These are phyloP conservation scores for Solanum verrucosum DNA, from an alignment of 257 asterid species.

Conservation along the genomic window DNA sequence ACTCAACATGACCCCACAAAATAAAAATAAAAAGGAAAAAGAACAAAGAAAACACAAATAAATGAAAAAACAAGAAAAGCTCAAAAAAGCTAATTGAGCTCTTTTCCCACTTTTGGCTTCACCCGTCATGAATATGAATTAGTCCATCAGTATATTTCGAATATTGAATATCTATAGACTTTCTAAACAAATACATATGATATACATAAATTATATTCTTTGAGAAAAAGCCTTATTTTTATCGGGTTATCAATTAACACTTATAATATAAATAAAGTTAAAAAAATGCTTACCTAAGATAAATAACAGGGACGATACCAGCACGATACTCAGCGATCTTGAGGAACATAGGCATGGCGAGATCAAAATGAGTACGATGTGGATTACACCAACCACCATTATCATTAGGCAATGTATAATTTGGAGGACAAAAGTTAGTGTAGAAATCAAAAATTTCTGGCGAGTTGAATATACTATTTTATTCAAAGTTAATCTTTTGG, in stretches of 20 bases:
- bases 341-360: slow-evolving; percentile 60
- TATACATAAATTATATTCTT: no score
- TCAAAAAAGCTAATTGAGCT: not conserved
- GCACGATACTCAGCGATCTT: slow-evolving; percentile 39
- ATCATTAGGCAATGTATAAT: slow-evolving; percentile 39
- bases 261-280: no score
- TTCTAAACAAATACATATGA: no score
- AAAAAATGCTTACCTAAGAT: slow-evolving; percentile 22
- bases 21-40: not conserved
- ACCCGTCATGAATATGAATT: not conserved
- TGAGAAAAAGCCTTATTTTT: no score
- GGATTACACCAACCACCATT: slow-evolving; percentile 74
- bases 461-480: no score
- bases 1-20: not conserved
- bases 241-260: no score
- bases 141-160: not conserved
- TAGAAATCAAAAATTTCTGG: slow-evolving; percentile 11
- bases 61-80: not conserved
- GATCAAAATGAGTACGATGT: slow-evolving; percentile 53
- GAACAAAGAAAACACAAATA: not conserved
- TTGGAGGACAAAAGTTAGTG: slow-evolving; percentile 59
- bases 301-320: slow-evolving; percentile 48
- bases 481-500: no score
- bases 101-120: not conserved
- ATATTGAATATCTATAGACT: not conserved